phyloP scores from a whole-genome alignment of 164 flowering plant genomes.

The Hamamelis virginiana region DNA sequence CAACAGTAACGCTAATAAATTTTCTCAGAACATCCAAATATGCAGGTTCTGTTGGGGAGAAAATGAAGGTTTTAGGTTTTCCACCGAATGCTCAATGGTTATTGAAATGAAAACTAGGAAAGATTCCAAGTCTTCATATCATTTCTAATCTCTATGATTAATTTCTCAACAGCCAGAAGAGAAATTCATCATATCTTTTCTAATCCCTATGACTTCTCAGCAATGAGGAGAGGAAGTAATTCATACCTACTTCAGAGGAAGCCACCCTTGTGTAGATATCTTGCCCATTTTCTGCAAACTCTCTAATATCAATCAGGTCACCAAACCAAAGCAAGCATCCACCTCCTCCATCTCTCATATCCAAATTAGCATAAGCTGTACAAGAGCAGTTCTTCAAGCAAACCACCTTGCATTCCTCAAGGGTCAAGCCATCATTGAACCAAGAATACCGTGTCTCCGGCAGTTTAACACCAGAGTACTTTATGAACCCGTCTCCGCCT shows the following conservation, averaged over 20 bases:
- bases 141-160: too few relatives aligned
- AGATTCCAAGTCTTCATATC: too few relatives aligned
- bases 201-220: too few relatives aligned
- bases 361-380: conserved; percentile 27
- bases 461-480: conserved; percentile 22
- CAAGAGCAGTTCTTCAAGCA: conserved; percentile 41
- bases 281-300: conserved; percentile 15
- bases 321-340: conserved; percentile 37
- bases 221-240: too few relatives aligned
- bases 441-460: conserved; percentile 26
- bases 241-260: conserved; percentile 15
- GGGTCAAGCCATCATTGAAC: conserved; percentile 15
- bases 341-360: conserved; percentile 17
- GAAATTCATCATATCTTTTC: too few relatives aligned
- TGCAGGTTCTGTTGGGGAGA: too few relatives aligned
- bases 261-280: conserved; percentile 25
- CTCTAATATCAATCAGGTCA: conserved; percentile 28
- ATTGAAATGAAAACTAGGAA: too few relatives aligned
- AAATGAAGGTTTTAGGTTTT: too few relatives aligned
- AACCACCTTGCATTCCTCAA: conserved; percentile 22
- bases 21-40: too few relatives aligned
- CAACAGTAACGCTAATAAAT: too few relatives aligned
- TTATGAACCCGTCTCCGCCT: conserved; percentile 16
- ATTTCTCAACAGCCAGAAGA: too few relatives aligned
- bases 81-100: too few relatives aligned